Evolutionary conservation across 441 rosid species (phyloP), one percentile per base, ranked within the genome.

Genomic region (Daphne laureola): DNA sequence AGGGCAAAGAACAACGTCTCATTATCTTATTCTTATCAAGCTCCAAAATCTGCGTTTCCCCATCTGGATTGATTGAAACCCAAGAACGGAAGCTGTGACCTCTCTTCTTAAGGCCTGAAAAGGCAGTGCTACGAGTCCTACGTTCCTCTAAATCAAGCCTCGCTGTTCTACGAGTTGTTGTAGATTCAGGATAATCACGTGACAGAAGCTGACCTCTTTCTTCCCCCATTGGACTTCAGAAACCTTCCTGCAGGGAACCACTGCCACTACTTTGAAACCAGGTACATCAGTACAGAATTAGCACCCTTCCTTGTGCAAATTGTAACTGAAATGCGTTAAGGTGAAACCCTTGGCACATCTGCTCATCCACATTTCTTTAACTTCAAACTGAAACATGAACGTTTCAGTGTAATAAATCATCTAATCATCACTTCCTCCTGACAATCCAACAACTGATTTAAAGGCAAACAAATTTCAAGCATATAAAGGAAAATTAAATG

Each of bases 1-100:
- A 78, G 4, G 99, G 99, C 73, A 93, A 73, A 4, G 97, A 87
- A 73, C 99, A 93, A 14, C 78, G 91, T 55, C 87, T 90, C 97
- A 93, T 93, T 63, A 93, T 87, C 54, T 83, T 73, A 42, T 83
- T 77, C 66, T 93, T 90, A 64, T 90, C 96, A 11, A 93, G 97
- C 76, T 90, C 91, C 63, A 87, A 51, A 31, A 87, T 67, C 48
- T 70, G 66, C 0, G 81, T 77, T 72, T 69, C 77, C 36, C 99
- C 99, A 68, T 79, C 63, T 62, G 72, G 80, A 58, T 84, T 85
- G 46, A 93, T 94, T 68, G 83, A 87, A 57, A 94, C 80, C 97
- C 97, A 93, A 3, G 99, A 90, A 56, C 96, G 96, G 67, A 73
- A 74, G 58, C 84, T 88, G 17, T 84, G 96, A 17, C 91, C 93